Evolutionary conservation across 1,139 yeast species (phyloP).

Genomic region (Diutina pseudorugosa): DNA sequence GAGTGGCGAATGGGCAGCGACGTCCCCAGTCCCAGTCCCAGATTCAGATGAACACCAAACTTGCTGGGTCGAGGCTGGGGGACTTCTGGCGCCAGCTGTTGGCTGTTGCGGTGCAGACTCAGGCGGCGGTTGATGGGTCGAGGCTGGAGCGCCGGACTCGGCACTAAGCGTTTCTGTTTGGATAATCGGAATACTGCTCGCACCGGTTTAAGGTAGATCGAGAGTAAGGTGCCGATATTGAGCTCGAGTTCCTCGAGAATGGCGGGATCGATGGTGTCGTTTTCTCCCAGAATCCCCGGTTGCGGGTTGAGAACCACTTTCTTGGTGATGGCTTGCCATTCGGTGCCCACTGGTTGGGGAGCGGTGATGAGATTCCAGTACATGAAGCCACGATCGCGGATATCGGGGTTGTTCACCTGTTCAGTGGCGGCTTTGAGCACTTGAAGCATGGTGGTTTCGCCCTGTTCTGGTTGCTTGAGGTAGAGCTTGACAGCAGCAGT

Average conservation of each 20-base stretch:
- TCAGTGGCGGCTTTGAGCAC: conserved; percentile 66
- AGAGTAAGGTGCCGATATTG: conserved; percentile 71
- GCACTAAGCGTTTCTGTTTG: conserved; percentile 38
- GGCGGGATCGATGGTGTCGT: conserved; percentile 57
- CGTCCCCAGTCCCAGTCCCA: neutral
- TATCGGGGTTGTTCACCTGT: conserved; percentile 63
- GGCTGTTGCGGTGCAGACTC: neutral
- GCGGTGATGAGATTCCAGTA: conserved; percentile 74
- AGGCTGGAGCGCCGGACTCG: conserved; percentile 51
- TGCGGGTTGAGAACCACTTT: conserved; percentile 45
- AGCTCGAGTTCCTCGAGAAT: conserved; percentile 74
- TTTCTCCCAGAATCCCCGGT: conserved; percentile 57
- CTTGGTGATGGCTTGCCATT: conserved; percentile 32
- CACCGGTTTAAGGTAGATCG: conserved; percentile 76
- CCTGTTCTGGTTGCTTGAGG: conserved; percentile 40
- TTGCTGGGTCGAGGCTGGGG: neutral
- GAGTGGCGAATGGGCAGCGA: neutral
- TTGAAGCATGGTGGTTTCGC: conserved; percentile 46
- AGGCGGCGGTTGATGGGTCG: neutral
- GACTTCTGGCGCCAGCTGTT: neutral
- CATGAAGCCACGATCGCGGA: conserved; percentile 74
- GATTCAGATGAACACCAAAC: neutral
- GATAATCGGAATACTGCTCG: conserved; percentile 65
- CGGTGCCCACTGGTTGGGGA: conserved; percentile 12
- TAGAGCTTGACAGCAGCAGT: conserved; percentile 70